Percentiles rank a stretch among this genome's conserved stretches.
Evolutionary conservation across 1,284 basidiomycete species (phyloP).

Genomic region (Ustilago xerochloae): DNA sequence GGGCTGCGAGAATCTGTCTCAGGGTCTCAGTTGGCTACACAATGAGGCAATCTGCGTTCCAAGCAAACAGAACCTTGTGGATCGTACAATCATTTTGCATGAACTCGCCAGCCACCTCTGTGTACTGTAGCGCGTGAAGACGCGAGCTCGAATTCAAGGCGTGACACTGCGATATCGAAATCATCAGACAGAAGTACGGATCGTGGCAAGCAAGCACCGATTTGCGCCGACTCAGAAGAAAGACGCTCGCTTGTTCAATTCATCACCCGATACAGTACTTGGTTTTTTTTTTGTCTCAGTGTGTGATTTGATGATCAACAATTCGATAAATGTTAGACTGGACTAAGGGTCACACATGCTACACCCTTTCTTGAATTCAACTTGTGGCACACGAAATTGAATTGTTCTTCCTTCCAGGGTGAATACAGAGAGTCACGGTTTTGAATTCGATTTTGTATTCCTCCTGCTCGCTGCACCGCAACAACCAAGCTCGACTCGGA

Average conservation of each 20-base stretch:
- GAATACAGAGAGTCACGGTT: too few species aligned
- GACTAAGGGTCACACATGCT: too few species aligned
- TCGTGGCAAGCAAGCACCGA: background rate
- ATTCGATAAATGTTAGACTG: background rate
- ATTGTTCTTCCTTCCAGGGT: too few species aligned
- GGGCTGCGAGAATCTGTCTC: background rate
- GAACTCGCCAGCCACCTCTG: background rate
- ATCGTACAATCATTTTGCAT: background rate
- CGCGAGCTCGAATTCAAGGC: background rate
- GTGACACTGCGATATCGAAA: constrained; percentile 7
- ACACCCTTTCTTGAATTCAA: too few species aligned
- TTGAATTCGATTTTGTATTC: too few species aligned
- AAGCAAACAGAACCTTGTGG: background rate
- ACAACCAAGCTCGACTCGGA: too few species aligned
- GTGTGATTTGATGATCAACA: background rate
- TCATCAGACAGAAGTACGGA: too few species aligned
- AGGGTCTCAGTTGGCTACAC: too few species aligned
- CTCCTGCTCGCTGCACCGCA: too few species aligned
- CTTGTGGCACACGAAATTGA: background rate
- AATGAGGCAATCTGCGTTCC: too few species aligned
- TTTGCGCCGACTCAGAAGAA: background rate
- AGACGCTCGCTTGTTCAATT: background rate
- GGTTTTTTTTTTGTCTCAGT: constrained; percentile 1
- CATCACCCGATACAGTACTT: constrained; percentile 5
- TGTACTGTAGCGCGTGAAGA: constrained; percentile 6